Evolutionary conservation across 768 basidiomycete genomes (phyloP), one percentile per base, ranked within the genome.

Genomic region (Kwoniella bestiolae): DNA sequence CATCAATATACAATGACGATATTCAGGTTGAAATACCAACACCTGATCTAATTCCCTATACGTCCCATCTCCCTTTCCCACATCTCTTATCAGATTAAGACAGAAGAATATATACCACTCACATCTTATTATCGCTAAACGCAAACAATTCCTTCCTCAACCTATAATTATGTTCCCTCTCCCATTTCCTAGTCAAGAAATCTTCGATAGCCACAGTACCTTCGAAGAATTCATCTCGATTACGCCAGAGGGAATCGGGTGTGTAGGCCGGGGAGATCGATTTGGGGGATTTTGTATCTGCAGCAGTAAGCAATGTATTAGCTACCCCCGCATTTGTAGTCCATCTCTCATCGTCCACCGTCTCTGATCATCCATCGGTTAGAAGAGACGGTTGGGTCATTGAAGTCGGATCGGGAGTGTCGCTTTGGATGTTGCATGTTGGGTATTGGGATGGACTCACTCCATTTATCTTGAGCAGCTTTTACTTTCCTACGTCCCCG

Each of bases 161-260:
- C 50, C 80, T 75, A 75, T 88, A 88, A 38, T 82, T 79, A 47
- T 82, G 81, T 77, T 88, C 86, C 62, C 80, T 83, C 44, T 77
- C 71, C 86, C 86, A 88, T 69, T 87, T 88, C 63, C 80, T 77
- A 18, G 76, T 81, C 45, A 87, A 70, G 79, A 87, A 86, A 49
- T 72, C 65, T 62, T 83, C 82, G 53, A 87, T 83, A 53, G 83
- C 82, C 5, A 79, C 81, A 26, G 81, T 80, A 0, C 86, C 86
- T 34, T 66, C 61, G 65, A 85, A 70, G 75, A 88, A 88, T 18
- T 76, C 62, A 72, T 84, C 84, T 34, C 87, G 81, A 78, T 88
- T 88, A 25, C 87, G 80, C 87, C 86, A 87, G 70, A 84, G 78
- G 4, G 83, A 84, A 71, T 86, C 84, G 31, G 82, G 79, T 0